These are phyloP conservation scores for Fistulifera solaris DNA, from an alignment of 108 stramenopile species.

Conservation along the genomic window DNA sequence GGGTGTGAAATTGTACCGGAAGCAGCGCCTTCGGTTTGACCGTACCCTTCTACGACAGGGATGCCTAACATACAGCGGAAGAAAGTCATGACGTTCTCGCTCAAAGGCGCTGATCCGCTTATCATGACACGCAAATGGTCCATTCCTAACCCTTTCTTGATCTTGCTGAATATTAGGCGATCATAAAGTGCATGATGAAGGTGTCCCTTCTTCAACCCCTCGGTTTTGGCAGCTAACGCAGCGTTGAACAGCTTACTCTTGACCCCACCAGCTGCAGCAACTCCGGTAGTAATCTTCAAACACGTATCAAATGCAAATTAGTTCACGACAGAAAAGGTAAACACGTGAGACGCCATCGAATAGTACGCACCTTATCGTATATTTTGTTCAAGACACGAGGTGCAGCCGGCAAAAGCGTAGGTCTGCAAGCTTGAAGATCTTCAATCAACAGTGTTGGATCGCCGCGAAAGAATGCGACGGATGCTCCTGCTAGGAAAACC, in stretches of 20 bases:
- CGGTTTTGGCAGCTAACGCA: slow-evolving; percentile 83
- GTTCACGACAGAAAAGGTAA: slow-evolving; percentile 7
- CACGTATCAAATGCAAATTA: not conserved
- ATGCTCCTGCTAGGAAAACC: slow-evolving; percentile 56
- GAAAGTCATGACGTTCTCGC: slow-evolving; percentile 81
- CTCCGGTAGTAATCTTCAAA: slow-evolving; percentile 73
- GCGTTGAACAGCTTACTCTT: slow-evolving; percentile 84
- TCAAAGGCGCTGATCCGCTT: slow-evolving; percentile 89
- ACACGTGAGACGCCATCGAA: not conserved
- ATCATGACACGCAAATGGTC: slow-evolving; percentile 81
- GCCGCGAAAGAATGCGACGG: slow-evolving; percentile 83
- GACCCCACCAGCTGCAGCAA: slow-evolving; percentile 76
- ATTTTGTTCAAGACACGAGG: slow-evolving; percentile 94
- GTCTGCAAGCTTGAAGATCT: slow-evolving; percentile 84
- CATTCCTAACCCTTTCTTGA: slow-evolving; percentile 85
- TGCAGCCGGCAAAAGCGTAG: slow-evolving; percentile 83
- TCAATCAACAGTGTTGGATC: slow-evolving; percentile 72
- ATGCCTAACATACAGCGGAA: slow-evolving; percentile 84
- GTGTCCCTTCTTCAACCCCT: slow-evolving; percentile 45
- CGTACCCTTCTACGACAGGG: slow-evolving; percentile 95
- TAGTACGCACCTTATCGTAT: slow-evolving; percentile 50
- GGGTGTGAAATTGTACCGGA: slow-evolving; percentile 54
- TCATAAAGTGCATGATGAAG: slow-evolving; percentile 85
- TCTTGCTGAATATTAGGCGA: slow-evolving; percentile 85
- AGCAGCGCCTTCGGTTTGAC: slow-evolving; percentile 92